Base-by-base conservation (phyloP, 306 rosid genomes). In the Oxytropis ochrocephala region DNA sequence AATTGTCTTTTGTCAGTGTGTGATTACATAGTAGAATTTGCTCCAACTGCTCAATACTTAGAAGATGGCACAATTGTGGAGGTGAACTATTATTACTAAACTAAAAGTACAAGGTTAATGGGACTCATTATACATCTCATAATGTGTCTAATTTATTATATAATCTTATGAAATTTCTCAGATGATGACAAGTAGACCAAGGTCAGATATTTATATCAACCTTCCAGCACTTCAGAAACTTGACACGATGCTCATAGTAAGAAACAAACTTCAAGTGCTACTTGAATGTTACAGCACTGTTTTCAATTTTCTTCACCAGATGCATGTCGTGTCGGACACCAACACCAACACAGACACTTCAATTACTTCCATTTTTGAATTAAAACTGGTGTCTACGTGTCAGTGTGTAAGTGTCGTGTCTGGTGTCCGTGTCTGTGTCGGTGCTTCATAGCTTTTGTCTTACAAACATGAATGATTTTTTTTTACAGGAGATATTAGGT, bases 141-240 rank as follows among this genome's bases (percentile, higher is more conserved):
- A 21, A 41, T 59, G 54, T 75, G 69, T 56, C 42, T 75, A 2
- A 70, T 36, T 21, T 17, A 50, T 14, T 27, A 46, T 53, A 46
- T 14, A 19, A 46, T 53, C 29, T 36, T 5, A 6, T 57, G 38
- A 59, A 61, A 63, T 76, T 11, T 75, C 33, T 81, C 83, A 91
- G 99, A 76, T 91, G 79, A 91, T 95, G 99, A 72, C 81, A 59
- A 87, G 92, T 64, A 85, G 89, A 64, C 82, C 95, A 64, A 87
- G 97, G 61, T 79, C 92, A 18, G 96, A 95, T 80, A 86, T 95
- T 76, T 91, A 83, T 49, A 79, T 91, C 29, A 95, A 87, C 77
- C 96, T 95, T 42, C 97, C 99, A 9, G 99, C 99, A 8, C 64
- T 95, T 62, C 85, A 83, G 80, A 91, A 95, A 83, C 96, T 95